phyloP scores from a whole-genome alignment of 805 yeast species.

The Saturnispora quitensis region DNA sequence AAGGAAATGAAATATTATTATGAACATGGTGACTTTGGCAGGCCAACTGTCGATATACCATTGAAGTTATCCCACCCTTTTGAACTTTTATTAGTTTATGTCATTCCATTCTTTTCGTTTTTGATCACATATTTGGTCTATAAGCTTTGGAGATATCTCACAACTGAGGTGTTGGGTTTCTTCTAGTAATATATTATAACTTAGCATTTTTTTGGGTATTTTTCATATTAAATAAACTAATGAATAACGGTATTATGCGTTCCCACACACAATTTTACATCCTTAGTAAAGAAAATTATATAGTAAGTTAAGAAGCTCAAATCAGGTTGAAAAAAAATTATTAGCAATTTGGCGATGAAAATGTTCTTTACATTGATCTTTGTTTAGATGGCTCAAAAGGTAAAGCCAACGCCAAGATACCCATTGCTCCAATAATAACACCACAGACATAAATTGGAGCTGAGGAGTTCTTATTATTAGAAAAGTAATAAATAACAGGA shows the following conservation, averaged over 20 bases:
- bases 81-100: constrained; percentile 17
- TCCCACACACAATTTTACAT: background rate
- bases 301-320: background rate
- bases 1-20: constrained; percentile 53
- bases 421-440: constrained; percentile 41
- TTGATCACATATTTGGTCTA: constrained; percentile 4
- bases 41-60: constrained; percentile 13
- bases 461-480: constrained; percentile 37
- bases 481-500: constrained; percentile 47
- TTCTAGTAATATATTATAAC: too few species aligned
- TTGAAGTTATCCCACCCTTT: constrained; percentile 15
- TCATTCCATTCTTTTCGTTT: constrained; percentile 17
- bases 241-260: background rate
- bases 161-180: background rate
- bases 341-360: background rate
- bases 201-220: background rate
- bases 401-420: constrained; percentile 34
- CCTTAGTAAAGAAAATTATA: background rate
- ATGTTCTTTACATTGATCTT: constrained; percentile 24
- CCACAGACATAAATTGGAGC: constrained; percentile 59
- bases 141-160: background rate
- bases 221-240: too few species aligned
- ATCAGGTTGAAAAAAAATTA: background rate
- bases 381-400: constrained; percentile 42
- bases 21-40: constrained; percentile 42